Evolutionary conservation across 2,329 filamentous ascomycete species (phyloP).

Genomic region (Fusarium austroafricanum): DNA sequence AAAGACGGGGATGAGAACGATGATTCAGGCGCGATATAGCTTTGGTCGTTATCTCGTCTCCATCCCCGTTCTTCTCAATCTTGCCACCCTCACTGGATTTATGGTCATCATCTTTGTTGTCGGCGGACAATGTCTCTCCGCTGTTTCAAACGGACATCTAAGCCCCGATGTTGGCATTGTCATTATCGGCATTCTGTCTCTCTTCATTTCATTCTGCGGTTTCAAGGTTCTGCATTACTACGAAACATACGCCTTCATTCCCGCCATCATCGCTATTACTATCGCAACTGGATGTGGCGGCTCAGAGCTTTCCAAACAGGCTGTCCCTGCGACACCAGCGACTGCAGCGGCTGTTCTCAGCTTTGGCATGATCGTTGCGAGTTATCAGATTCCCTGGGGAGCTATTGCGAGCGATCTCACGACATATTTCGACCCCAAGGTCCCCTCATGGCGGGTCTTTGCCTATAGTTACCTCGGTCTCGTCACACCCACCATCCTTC

Average conservation of each 20-base stretch:
- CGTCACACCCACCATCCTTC: slow-evolving; percentile 63
- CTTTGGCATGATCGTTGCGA: slow-evolving; percentile 71
- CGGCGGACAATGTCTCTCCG: slow-evolving; percentile 68
- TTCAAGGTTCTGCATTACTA: slow-evolving; percentile 68
- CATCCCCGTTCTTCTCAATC: slow-evolving; percentile 70
- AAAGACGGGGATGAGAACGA: slow-evolving; percentile 72
- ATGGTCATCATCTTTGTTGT: slow-evolving; percentile 71
- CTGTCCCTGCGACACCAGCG: slow-evolving; percentile 52
- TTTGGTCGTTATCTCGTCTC: slow-evolving; percentile 70
- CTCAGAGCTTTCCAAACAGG: slow-evolving; percentile 61
- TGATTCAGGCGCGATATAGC: slow-evolving; percentile 72
- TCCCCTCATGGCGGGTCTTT: slow-evolving; percentile 64
- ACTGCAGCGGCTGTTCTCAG: slow-evolving; percentile 61
- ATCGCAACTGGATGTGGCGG: slow-evolving; percentile 68
- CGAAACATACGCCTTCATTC: slow-evolving; percentile 68
- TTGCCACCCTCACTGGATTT: slow-evolving; percentile 73
- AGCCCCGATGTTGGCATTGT: slow-evolving; percentile 69
- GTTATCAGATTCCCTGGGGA: slow-evolving; percentile 72
- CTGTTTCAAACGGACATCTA: slow-evolving; percentile 61
- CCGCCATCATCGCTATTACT: slow-evolving; percentile 64
- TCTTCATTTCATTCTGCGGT: slow-evolving; percentile 72
- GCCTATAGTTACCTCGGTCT: slow-evolving; percentile 68
- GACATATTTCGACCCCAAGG: slow-evolving; percentile 69
- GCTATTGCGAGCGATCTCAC: slow-evolving; percentile 70
- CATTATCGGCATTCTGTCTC: slow-evolving; percentile 66